Conservation (phyloP, 2,329 filamentous ascomycete species). For the Colletotrichum sp. region DNA sequence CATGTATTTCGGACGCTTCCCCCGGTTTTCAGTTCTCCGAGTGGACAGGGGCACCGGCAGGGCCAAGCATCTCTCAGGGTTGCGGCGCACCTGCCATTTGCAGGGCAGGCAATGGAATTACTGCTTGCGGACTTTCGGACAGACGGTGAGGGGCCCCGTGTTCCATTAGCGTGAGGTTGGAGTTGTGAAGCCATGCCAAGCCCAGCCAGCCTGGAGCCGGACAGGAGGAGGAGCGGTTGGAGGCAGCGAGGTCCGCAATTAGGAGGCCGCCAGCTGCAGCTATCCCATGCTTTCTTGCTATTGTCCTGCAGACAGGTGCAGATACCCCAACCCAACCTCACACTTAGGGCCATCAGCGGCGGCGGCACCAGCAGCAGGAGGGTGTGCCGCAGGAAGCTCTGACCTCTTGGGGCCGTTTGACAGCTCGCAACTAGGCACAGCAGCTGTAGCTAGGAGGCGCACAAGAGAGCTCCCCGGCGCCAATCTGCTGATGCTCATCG, state of each 20-base stretch:
- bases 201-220: not conserved
- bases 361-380: not conserved
- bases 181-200: constrained; percentile 3
- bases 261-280: constrained; percentile 21
- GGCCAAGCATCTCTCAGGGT: constrained; percentile 8
- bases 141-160: constrained; percentile 9
- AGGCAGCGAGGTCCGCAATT: constrained; percentile 15
- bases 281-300: not conserved
- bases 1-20: constrained; percentile 6
- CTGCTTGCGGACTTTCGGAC: constrained; percentile 2
- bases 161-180: not conserved
- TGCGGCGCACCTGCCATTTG: constrained; percentile 2
- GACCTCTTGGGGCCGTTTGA: not conserved
- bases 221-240: not conserved
- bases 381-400: constrained; percentile 10
- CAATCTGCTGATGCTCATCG: not conserved
- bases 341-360: not conserved
- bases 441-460: not conserved
- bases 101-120: constrained; percentile 5
- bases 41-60: constrained; percentile 9
- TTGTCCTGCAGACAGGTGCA: constrained; percentile 13
- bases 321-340: constrained; percentile 15
- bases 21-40: constrained; percentile 6
- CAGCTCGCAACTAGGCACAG: constrained; percentile 6
- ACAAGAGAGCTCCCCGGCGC: not conserved